Evolutionary conservation across 805 yeast genomes (phyloP).

Genomic region (Metschnikowia orientalis): DNA sequence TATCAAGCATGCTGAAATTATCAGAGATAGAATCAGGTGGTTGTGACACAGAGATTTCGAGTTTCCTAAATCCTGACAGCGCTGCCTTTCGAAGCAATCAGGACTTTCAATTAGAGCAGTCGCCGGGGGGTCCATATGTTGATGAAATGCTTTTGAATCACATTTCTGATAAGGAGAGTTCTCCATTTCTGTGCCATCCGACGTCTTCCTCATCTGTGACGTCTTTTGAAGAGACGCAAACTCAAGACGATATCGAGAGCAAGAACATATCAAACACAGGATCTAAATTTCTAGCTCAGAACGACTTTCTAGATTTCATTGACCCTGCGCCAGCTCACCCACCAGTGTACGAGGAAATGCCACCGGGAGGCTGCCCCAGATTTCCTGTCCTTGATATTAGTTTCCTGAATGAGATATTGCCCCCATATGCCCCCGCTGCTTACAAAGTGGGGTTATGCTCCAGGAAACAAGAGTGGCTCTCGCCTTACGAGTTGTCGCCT

Average conservation of each 20-base stretch:
- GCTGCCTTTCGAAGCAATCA: too few relatives aligned
- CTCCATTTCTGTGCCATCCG: constrained; percentile 2
- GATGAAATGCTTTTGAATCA: too few relatives aligned
- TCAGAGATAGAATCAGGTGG: too few relatives aligned
- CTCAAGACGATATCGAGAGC: too few relatives aligned
- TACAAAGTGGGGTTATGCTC: constrained; percentile 52
- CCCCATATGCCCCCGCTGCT: constrained; percentile 63
- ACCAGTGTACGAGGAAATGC: constrained; percentile 32
- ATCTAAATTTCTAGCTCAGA: constrained; percentile 6
- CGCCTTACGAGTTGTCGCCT: constrained; percentile 71
- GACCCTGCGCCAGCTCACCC: constrained; percentile 40
- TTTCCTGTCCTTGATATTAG: constrained; percentile 23
- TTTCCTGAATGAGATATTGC: constrained; percentile 43
- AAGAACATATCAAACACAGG: too few relatives aligned
- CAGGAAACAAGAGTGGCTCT: constrained; percentile 69
- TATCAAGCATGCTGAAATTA: too few relatives aligned
- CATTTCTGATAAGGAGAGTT: not conserved
- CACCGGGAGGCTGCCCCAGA: constrained; percentile 44
- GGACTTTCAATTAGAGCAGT: too few relatives aligned
- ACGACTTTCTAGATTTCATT: constrained; percentile 24
- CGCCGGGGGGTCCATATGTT: too few relatives aligned
- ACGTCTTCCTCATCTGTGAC: constrained; percentile 1
- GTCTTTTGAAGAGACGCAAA: constrained; percentile 2
- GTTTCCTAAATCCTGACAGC: too few relatives aligned
- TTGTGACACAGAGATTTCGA: too few relatives aligned